phyloP scores from a whole-genome alignment of 1,284 basidiomycete genomes.

The Ganoderma sinense region DNA sequence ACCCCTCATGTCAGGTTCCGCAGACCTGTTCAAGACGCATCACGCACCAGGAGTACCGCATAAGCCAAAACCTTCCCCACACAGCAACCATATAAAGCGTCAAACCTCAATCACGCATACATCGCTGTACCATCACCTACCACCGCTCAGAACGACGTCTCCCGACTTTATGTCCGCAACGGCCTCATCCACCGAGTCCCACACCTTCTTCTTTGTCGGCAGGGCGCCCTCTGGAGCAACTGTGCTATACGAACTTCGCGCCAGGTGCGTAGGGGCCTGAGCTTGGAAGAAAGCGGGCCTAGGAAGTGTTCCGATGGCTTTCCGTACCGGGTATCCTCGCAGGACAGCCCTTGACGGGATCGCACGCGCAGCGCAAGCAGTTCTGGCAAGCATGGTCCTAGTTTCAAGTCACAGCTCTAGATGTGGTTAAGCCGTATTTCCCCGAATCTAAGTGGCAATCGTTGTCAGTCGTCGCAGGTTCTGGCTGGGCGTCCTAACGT shows the following conservation, averaged over 20 bases:
- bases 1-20: neutral
- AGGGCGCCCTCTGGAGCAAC: slow-evolving; percentile 36
- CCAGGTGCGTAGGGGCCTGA: neutral
- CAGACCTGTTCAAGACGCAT: no score
- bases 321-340: slow-evolving; percentile 24
- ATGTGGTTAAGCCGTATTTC: slow-evolving; percentile 1
- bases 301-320: slow-evolving; percentile 24
- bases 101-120: neutral
- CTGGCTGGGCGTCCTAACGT: neutral
- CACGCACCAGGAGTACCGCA: slow-evolving; percentile 75
- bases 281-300: slow-evolving; percentile 15
- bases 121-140: slow-evolving; percentile 48
- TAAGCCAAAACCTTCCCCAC: slow-evolving; percentile 73
- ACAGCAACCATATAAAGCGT: neutral
- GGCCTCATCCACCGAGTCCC: slow-evolving; percentile 60
- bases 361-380: slow-evolving; percentile 18
- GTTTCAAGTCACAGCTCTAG: neutral
- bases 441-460: neutral
- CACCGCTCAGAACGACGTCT: slow-evolving; percentile 83
- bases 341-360: slow-evolving; percentile 26
- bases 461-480: neutral
- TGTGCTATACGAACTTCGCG: slow-evolving; percentile 34
- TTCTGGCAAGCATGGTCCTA: slow-evolving; percentile 26
- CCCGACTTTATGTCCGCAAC: slow-evolving; percentile 63
- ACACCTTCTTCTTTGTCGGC: slow-evolving; percentile 56